Conservation (phyloP, 2,329 filamentous ascomycete species). For the Alternaria panax region DNA sequence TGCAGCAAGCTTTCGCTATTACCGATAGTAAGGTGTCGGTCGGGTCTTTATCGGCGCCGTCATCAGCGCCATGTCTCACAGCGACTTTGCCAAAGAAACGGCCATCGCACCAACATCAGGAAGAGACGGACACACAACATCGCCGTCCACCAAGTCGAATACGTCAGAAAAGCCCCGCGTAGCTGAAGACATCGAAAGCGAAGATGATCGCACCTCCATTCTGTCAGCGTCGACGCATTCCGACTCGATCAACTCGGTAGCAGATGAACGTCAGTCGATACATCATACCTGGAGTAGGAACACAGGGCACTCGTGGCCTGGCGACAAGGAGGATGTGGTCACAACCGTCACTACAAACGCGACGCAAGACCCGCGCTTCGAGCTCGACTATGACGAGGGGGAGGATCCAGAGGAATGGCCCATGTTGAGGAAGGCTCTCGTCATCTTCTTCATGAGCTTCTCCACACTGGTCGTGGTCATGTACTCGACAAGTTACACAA, state of each 20-base stretch:
- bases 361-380: slow-evolving; percentile 65
- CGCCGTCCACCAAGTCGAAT: slow-evolving; percentile 4
- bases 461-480: slow-evolving; percentile 61
- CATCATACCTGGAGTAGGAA: slow-evolving; percentile 47
- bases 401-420: slow-evolving; percentile 75
- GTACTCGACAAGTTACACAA: slow-evolving; percentile 81
- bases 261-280: slow-evolving; percentile 35
- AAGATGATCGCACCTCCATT: slow-evolving; percentile 31
- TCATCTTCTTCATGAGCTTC: slow-evolving; percentile 64
- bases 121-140: neutral
- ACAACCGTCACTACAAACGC: slow-evolving; percentile 46
- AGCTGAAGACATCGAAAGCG: slow-evolving; percentile 13
- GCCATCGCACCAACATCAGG: slow-evolving; percentile 4
- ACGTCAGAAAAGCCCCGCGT: slow-evolving; percentile 11
- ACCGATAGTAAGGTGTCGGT: no score
- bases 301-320: slow-evolving; percentile 38
- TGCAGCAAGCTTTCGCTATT: slow-evolving; percentile 1
- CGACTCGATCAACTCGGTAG: slow-evolving; percentile 24
- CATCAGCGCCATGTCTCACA: slow-evolving; percentile 15
- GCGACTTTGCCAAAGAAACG: slow-evolving; percentile 19
- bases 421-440: slow-evolving; percentile 63
- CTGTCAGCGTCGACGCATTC: slow-evolving; percentile 37
- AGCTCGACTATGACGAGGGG: slow-evolving; percentile 70
- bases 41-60: neutral
- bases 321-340: slow-evolving; percentile 35